Percentiles rank a stretch among this genome's conserved stretches.
phyloP scores from a whole-genome alignment of 192 early-diverging fungal genomes.

The Spizellomyces punctatus region DNA sequence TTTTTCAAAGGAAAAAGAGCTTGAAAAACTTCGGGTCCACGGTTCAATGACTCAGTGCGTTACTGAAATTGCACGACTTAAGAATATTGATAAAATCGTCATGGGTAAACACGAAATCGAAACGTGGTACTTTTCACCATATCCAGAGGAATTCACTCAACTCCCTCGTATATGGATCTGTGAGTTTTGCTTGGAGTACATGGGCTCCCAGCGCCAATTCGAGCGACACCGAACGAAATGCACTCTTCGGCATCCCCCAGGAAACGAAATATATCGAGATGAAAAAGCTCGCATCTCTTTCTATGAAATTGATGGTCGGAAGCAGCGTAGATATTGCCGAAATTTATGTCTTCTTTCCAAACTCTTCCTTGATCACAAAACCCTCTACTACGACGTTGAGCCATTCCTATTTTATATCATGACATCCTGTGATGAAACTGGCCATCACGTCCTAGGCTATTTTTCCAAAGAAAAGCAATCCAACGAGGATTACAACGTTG shows the following conservation, averaged over 20 bases:
- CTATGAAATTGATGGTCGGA: constrained; percentile 97
- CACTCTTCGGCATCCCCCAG: constrained; percentile 91
- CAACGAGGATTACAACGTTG: constrained; percentile 94
- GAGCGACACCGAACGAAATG: constrained; percentile 86
- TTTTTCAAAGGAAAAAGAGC: constrained; percentile 95
- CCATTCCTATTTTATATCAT: constrained; percentile 98
- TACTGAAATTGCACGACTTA: constrained; percentile 91
- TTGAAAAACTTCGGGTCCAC: constrained; percentile 88
- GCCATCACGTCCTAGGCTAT: constrained; percentile 93
- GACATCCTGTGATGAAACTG: constrained; percentile 82
- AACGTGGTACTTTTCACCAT: constrained; percentile 99
- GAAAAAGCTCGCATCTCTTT: constrained; percentile 78
- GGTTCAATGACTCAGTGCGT: constrained; percentile 98
- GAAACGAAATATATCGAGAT: constrained; percentile 97
- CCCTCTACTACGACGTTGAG: constrained; percentile 97
- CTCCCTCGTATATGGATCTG: constrained; percentile 86
- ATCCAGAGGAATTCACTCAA: constrained; percentile 85
- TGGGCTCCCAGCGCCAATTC: constrained; percentile 72
- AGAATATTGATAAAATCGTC: constrained; percentile 91
- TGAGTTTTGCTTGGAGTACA: constrained; percentile 92
- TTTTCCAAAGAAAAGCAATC: constrained; percentile 99
- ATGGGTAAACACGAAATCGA: constrained; percentile 92
- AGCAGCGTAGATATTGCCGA: constrained; percentile 90
- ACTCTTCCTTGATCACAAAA: constrained; percentile 98
- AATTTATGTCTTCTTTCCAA: constrained; percentile 97